Percentiles rank a stretch among this genome's conserved stretches.
phyloP scores from a whole-genome alignment of 1,284 basidiomycete genomes.

The Meira nashicola region DNA sequence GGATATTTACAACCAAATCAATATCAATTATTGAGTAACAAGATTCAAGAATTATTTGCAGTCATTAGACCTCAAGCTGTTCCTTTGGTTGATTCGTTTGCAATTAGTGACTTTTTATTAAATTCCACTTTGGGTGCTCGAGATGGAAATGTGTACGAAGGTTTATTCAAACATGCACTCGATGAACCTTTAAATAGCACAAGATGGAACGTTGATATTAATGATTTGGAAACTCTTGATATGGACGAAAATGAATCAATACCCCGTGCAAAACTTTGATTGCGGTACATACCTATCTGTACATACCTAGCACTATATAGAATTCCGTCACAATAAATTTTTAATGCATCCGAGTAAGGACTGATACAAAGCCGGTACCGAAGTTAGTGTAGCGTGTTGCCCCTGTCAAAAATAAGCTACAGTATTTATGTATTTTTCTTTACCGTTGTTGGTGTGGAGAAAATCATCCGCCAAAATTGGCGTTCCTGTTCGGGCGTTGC shows the following conservation, averaged over 20 bases:
- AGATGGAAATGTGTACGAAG: slow-evolving; percentile 51
- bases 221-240: slow-evolving; percentile 40
- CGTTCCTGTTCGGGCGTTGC: too few relatives aligned
- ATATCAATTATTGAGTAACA: slow-evolving; percentile 48
- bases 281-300: too few relatives aligned
- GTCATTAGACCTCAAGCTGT: slow-evolving; percentile 52
- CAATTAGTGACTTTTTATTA: slow-evolving; percentile 52
- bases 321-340: too few relatives aligned
- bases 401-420: too few relatives aligned
- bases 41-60: slow-evolving; percentile 51
- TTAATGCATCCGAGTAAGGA: too few relatives aligned
- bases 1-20: slow-evolving; percentile 53
- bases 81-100: slow-evolving; percentile 47
- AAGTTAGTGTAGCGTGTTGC: too few relatives aligned
- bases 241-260: slow-evolving; percentile 25
- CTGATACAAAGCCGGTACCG: too few relatives aligned
- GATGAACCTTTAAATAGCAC: slow-evolving; percentile 39
- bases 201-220: slow-evolving; percentile 51
- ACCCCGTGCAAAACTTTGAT: slow-evolving; percentile 27
- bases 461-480: too few relatives aligned
- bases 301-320: too few relatives aligned
- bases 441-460: too few relatives aligned
- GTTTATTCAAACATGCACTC: slow-evolving; percentile 47
- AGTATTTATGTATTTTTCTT: too few relatives aligned
- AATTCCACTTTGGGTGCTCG: slow-evolving; percentile 52